Base-by-base conservation (phyloP, 208 protist species). In the Angomonas ambiguus region DNA sequence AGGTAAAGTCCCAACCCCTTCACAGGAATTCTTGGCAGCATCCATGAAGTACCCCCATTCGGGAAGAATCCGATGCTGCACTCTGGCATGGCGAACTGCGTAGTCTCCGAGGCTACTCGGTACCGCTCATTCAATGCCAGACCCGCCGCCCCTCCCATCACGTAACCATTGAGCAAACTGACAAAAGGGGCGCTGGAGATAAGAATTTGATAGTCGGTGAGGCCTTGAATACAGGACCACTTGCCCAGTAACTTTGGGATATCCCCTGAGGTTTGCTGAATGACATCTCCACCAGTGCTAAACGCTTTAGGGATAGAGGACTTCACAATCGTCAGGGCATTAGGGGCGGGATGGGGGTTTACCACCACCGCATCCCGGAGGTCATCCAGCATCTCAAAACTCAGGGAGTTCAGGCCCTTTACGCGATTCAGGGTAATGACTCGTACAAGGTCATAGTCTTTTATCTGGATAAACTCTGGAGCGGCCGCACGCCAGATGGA, bases 61-160 rank as follows among this genome's bases (percentile, higher is more conserved):
- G 80, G 75, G 67, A 87, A 88, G 18, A 94, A 71, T 16, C 88
- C 88, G 66, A 91, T 87, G 16, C 32, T 45, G 16, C 71, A 84
- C 62, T 94, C 88, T 3, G 88, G 88, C 88, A 94, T 94, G 31
- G 88, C 88, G 71, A 91, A 89, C n/a, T 77, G 30, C 11, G 84
- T 77, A 28, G 60, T 71, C 64, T 94, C 88, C 24, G 76, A 84
- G 31, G 75, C 79, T 22, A 94, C 76, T 34, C 88, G 76, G 56
- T 87, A 80, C 1, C 71, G 66, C 18, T 76, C 82, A 53, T 90
- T 77, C 22, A 91, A 59, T 13, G 77, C 76, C 16, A 91, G 28
- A 11, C 85, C 88, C 5, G 87, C 82, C 41, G 77, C 88, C 10
- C 82, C 85, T n/a, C 88, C 87, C 82, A 91, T 88, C 10, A 85